Percentiles rank a stretch among this genome's conserved stretches.
Evolutionary conservation across 164 flowering plant genomes (phyloP).

Genomic region (Sextonia rubra): DNA sequence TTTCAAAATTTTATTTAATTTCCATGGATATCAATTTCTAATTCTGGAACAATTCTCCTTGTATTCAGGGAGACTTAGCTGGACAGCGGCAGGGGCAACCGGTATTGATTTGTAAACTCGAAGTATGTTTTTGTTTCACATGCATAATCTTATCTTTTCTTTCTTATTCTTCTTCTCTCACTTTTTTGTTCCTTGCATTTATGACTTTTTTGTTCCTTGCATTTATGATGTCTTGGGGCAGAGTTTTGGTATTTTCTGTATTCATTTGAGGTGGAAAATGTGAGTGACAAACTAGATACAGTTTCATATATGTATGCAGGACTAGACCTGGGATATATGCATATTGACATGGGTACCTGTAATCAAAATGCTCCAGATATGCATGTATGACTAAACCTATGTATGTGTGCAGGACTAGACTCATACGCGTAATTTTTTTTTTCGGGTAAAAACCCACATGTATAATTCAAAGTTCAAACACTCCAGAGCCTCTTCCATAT

Average conservation of each 20-base stretch:
- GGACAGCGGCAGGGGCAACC: constrained; percentile 40
- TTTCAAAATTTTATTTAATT: neutral
- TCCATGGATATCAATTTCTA: neutral
- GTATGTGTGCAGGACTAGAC: no score
- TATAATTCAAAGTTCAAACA: no score
- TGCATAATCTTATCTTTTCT: neutral
- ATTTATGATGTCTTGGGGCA: neutral
- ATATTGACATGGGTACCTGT: no score
- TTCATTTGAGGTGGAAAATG: no score
- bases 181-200: neutral
- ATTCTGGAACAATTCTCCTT: constrained; percentile 5
- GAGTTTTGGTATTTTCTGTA: neutral
- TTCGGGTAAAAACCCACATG: no score
- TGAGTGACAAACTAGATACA: no score
- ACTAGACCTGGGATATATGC: no score
- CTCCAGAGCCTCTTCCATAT: no score
- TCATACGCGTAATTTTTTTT: no score
- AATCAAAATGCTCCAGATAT: no score
- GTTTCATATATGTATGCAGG: no score
- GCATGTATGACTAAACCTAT: no score
- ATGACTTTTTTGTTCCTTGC: neutral
- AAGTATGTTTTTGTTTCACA: constrained; percentile 57
- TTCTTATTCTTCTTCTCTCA: neutral
- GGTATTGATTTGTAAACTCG: constrained; percentile 72
- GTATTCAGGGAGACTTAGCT: constrained; percentile 30